phyloP scores from a whole-genome alignment of 2,329 filamentous ascomycete genomes.

The Neofusicoccum ribis region DNA sequence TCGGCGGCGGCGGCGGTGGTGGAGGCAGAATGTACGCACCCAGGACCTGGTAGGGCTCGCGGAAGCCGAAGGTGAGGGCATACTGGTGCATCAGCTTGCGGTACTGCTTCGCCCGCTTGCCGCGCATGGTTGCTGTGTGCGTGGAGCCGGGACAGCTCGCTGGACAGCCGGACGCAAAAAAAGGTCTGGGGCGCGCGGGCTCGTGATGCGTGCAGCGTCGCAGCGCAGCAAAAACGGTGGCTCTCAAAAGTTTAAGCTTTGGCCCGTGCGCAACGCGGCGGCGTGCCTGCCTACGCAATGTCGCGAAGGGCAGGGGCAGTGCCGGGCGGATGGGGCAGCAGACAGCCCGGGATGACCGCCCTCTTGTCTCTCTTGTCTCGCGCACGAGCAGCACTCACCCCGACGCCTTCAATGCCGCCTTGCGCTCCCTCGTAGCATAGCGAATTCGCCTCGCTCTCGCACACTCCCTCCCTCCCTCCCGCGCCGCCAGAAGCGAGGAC shows the following conservation, averaged over 20 bases:
- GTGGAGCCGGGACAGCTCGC: background rate
- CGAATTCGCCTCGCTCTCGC: background rate
- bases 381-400: background rate
- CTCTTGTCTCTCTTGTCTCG: background rate
- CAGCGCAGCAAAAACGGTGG: background rate
- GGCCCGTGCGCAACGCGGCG: constrained; percentile 16
- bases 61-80: constrained; percentile 83
- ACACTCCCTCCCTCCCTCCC: background rate
- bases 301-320: constrained; percentile 16
- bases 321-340: constrained; percentile 14
- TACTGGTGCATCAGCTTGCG: constrained; percentile 94
- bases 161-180: background rate
- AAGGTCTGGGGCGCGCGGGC: background rate
- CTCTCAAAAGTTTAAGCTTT: constrained; percentile 18
- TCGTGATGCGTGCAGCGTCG: constrained; percentile 5
- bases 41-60: constrained; percentile 90
- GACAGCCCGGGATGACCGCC: constrained; percentile 4
- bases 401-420: constrained; percentile 17
- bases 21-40: constrained; percentile 16
- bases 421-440: constrained; percentile 1
- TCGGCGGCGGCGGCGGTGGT: background rate
- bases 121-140: constrained; percentile 57
- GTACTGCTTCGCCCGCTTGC: constrained; percentile 71
- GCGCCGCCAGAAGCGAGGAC: background rate
- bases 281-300: constrained; percentile 19